Base-by-base conservation (phyloP, 495 filamentous ascomycete genomes). In the Penicillium desertorum region DNA sequence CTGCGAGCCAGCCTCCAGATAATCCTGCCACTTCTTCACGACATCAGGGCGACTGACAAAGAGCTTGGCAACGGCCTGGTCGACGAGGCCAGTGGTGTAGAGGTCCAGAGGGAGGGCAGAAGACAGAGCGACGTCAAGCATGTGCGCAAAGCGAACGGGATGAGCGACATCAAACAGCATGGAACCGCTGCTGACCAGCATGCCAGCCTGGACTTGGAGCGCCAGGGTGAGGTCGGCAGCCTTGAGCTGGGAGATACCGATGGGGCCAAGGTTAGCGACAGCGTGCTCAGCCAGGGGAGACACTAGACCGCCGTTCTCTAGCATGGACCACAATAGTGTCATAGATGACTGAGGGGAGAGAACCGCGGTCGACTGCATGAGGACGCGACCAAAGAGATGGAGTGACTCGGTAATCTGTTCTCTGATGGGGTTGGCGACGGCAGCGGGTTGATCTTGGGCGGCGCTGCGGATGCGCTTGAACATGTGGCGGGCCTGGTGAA, bases 321-420 rank as follows among this genome's bases (percentile, higher is more conserved):
- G 69, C 90, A 97, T 95, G 64, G 84, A 89, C 72, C 83, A 81
- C 7, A 91, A 71, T 39, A 88, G 72, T 53, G 80, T 79, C 77
- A 86, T 82, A 60, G 72, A 79, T 39, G 82, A 79, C 50, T 77
- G 71, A 23, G 82, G 67, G 7, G 82, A 78, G 43, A 82, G 69
- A n/a, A 78, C 60, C 48, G 76, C 69, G 42, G 67, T 72, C 45
- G 73, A 74, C 64, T 76, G 76, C 39, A 76, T 69, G 51, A 87
- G 70, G 56, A 83, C 76, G 12, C 72, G 74, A 46, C 79, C 82
- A 50, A 96, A 83, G 62, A 96, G 88, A 62, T 93, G 88, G 51
- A 89, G 78, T 17, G 85, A 89, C 67, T 97, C 93, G 62, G 96
- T 93, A 47, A 96, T 88, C 71, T 92, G 86, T 61, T 93, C 91